Evolutionary conservation across 176 grass and related monocot species (phyloP), one percentile per base, ranked within the genome.

Genomic region (Luzula sylvatica): DNA sequence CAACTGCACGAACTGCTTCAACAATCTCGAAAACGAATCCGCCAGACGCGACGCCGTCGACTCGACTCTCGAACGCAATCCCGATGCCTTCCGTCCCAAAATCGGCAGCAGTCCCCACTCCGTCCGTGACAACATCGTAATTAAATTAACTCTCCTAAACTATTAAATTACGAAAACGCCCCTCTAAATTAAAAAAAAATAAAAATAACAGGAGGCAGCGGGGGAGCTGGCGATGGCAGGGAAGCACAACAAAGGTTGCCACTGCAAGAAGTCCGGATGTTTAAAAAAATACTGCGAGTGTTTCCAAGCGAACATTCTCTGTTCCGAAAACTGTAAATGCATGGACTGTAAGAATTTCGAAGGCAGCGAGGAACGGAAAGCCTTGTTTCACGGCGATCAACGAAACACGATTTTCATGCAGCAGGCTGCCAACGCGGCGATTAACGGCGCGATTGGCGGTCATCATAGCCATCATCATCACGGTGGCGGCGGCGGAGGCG

Each of bases 281-380:
- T 77, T 98, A 28, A 98, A 98, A 75, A 98, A 90, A 65, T 98
- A 98, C 28, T 98, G 92, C 16, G 92, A 98, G 23, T 98, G 92
- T 65, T 98, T 98, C 52, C 92, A 98, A 71, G 92, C 92, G 56
- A 86, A 86, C 58, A 90, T 98, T 61, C 92, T 90, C 32, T 98
- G 92, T 55, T 98, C 92, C 25, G 86, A 98, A 44, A 98, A 98
- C 70, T 98, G 92, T 70, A 98, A 98, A 47, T 98, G 92, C 49
- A 76, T 90, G 75, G 92, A 98, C 71, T 98, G 92, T 75, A 90
- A 90, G 65, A 98, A 98, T 48, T 90, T 80, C 35, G 92, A 98
- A 35, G 86, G 81, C 15, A 87, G 78, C 29, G 92, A 90, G 68
- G 92, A 90, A 59, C 81, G 92, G 56, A 82, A 66, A 64, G 24